Conservation (phyloP, 2,329 filamentous ascomycete genomes). For the Apiospora kogelbergensis region DNA sequence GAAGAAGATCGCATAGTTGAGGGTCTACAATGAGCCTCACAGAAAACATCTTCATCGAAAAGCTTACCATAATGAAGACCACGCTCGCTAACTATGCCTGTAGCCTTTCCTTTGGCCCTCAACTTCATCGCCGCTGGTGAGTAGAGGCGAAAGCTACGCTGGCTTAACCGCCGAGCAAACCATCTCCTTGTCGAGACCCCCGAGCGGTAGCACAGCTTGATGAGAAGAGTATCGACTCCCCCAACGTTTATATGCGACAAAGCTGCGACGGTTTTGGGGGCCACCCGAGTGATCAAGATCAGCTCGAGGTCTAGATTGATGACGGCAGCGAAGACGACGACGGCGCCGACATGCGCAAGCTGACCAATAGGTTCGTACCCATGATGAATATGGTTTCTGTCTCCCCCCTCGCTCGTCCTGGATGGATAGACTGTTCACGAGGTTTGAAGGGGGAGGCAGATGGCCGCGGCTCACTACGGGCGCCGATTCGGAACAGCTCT, state of each 20-base stretch:
- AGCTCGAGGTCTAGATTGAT: slow-evolving; percentile 21
- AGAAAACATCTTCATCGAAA: slow-evolving; percentile 16
- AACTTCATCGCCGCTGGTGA: slow-evolving; percentile 93
- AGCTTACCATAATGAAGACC: not conserved
- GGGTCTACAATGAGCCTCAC: slow-evolving; percentile 5
- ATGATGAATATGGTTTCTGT: slow-evolving; percentile 38
- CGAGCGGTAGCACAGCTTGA: slow-evolving; percentile 61
- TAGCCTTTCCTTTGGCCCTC: slow-evolving; percentile 77
- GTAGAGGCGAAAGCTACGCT: slow-evolving; percentile 48
- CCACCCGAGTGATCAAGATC: not conserved
- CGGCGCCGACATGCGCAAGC: slow-evolving; percentile 18
- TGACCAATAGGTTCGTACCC: slow-evolving; percentile 45
- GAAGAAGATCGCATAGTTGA: slow-evolving; percentile 12
- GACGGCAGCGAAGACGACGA: slow-evolving; percentile 4
- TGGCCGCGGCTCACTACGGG: slow-evolving; percentile 80
- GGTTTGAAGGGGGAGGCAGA: slow-evolving; percentile 21
- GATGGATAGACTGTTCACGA: no score
- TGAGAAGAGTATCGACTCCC: slow-evolving; percentile 1
- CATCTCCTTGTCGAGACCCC: slow-evolving; percentile 38
- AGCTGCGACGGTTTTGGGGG: not conserved
- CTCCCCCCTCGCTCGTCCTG: slow-evolving; percentile 13
- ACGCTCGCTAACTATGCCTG: slow-evolving; percentile 14
- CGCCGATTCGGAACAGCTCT: slow-evolving; percentile 60
- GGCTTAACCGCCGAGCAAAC: slow-evolving; percentile 22
- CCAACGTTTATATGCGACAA: not conserved